phyloP scores from a whole-genome alignment of 2,329 filamentous ascomycete species.

The Thelonectria rubi region DNA sequence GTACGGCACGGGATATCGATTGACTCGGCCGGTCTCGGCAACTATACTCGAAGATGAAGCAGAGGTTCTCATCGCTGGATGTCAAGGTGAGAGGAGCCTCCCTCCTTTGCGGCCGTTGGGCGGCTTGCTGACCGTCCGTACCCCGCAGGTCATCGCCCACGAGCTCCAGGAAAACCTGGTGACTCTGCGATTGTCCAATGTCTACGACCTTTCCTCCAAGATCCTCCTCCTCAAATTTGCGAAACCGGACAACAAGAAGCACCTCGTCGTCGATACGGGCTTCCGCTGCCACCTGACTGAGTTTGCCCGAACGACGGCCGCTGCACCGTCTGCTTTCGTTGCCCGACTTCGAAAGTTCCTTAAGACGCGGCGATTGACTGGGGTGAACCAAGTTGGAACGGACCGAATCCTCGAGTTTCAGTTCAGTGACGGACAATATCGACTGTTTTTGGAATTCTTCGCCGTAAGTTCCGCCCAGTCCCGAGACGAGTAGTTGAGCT shows the following conservation, averaged over 20 bases:
- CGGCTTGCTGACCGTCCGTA: slow-evolving; percentile 24
- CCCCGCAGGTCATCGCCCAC: slow-evolving; percentile 83
- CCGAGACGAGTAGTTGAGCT: neutral
- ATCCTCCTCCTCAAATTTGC: slow-evolving; percentile 96
- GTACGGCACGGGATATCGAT: slow-evolving; percentile 19
- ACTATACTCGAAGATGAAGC: slow-evolving; percentile 69
- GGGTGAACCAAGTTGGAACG: slow-evolving; percentile 85
- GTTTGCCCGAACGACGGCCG: slow-evolving; percentile 87
- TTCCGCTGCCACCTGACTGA: slow-evolving; percentile 95
- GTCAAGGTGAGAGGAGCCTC: slow-evolving; percentile 64
- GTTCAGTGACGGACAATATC: slow-evolving; percentile 91
- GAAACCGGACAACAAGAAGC: slow-evolving; percentile 87
- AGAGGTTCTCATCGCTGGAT: slow-evolving; percentile 81
- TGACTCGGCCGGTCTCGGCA: slow-evolving; percentile 5
- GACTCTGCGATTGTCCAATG: slow-evolving; percentile 85
- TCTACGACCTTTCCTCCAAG: slow-evolving; percentile 95
- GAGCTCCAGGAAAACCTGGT: slow-evolving; percentile 84
- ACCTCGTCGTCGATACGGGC: slow-evolving; percentile 91
- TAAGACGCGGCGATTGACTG: slow-evolving; percentile 84
- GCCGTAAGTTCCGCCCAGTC: slow-evolving; percentile 56
- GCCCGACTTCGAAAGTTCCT: slow-evolving; percentile 85
- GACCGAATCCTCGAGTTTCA: slow-evolving; percentile 92
- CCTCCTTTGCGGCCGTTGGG: neutral
- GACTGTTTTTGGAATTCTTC: slow-evolving; percentile 94
- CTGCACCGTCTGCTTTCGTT: slow-evolving; percentile 86